phyloP scores from a whole-genome alignment of 208 protist genomes.

The Crithidia fasciculata region DNA sequence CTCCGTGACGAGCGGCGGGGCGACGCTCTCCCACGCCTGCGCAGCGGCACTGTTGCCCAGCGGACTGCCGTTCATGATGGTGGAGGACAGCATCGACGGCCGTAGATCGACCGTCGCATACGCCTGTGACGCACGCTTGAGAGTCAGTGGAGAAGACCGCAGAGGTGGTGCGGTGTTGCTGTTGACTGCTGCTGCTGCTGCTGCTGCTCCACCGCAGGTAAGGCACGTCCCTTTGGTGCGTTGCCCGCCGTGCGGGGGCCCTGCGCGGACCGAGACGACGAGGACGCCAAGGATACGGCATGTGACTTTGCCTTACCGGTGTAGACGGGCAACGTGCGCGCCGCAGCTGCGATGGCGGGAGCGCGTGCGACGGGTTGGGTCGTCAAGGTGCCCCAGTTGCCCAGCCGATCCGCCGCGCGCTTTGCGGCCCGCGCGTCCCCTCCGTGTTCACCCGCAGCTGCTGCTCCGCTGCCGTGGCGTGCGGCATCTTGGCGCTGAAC shows the following conservation, averaged over 20 bases:
- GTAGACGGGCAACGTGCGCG: conserved; percentile 12
- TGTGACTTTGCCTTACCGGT: neutral
- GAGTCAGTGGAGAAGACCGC: neutral
- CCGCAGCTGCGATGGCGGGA: conserved; percentile 5
- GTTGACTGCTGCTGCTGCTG: neutral
- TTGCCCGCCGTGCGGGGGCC: neutral
- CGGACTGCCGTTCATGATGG: conserved; percentile 8
- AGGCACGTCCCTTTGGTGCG: neutral
- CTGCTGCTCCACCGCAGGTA: neutral
- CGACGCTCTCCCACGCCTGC: conserved; percentile 4
- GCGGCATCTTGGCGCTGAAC: neutral
- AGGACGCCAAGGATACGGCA: neutral
- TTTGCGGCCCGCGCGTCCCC: neutral
- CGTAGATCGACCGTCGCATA: conserved; percentile 9
- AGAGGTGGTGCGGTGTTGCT: neutral
- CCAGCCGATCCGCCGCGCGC: neutral
- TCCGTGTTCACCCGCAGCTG: too few relatives aligned
- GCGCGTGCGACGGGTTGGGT: neutral
- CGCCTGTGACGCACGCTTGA: too few relatives aligned
- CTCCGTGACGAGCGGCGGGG: conserved; percentile 30
- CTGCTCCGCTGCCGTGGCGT: neutral
- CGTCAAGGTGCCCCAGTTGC: neutral
- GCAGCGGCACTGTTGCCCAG: neutral
- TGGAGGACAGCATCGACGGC: conserved; percentile 22
- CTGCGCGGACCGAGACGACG: neutral